A percentile compares a stretch with the other conserved stretches of the same genome.
phyloP scores from a whole-genome alignment of 2,329 filamentous ascomycete genomes.

The Fusarium falciforme region DNA sequence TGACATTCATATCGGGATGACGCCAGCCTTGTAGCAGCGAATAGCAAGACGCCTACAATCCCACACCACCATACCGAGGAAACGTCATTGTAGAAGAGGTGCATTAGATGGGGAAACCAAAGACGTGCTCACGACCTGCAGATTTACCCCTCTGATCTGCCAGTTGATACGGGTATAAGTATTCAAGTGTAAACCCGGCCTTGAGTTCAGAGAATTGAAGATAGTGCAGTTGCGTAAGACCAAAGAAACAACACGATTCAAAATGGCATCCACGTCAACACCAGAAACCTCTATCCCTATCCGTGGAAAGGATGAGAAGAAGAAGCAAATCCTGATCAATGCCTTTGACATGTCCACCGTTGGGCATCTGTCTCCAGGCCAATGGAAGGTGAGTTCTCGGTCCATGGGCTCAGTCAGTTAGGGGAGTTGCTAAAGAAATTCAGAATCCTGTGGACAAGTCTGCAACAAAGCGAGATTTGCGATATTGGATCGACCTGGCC shows the following conservation, averaged over 20 bases:
- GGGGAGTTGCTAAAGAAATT: not conserved
- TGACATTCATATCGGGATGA: slow-evolving; percentile 3
- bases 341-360: slow-evolving; percentile 75
- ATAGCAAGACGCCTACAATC: not conserved
- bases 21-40: not conserved
- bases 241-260: not conserved
- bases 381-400: slow-evolving; percentile 67
- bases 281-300: not conserved
- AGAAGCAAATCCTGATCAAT: slow-evolving; percentile 65
- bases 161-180: not conserved
- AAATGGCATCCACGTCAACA: not conserved
- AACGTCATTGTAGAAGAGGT: not conserved
- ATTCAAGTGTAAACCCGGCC: not conserved
- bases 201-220: too few species aligned
- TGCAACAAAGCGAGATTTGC: slow-evolving; percentile 67
- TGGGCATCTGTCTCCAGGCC: slow-evolving; percentile 72
- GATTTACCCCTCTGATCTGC: not conserved
- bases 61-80: not conserved
- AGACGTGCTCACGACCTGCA: not conserved
- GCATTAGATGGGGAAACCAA: not conserved
- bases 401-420: not conserved
- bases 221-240: not conserved
- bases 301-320: not conserved
- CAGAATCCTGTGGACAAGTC: slow-evolving; percentile 72
- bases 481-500: slow-evolving; percentile 74